phyloP scores from a whole-genome alignment of 106 monocot species.

The Dendrobium nobile region DNA sequence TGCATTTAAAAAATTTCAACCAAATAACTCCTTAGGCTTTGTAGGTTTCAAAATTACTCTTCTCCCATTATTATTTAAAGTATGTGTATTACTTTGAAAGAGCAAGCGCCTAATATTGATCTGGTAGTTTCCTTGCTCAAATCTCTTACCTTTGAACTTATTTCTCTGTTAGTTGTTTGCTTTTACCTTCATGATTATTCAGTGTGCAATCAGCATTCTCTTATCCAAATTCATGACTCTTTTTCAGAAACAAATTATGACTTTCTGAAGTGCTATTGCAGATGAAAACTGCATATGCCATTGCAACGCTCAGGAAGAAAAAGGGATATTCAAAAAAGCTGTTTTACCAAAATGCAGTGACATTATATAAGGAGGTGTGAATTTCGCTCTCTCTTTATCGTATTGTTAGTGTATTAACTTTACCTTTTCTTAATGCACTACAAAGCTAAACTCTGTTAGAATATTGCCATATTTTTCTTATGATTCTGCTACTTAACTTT shows the following conservation, averaged over 20 bases:
- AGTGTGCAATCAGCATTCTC: not conserved
- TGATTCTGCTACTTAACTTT: not conserved
- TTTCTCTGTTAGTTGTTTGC: not conserved
- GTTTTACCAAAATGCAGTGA: slow-evolving; percentile 83
- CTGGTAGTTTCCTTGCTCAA: not conserved
- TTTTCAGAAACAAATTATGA: not conserved
- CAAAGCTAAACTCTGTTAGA: not conserved
- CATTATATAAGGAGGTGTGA: slow-evolving; percentile 72
- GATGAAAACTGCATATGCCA: slow-evolving; percentile 94
- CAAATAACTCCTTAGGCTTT: too few relatives aligned
- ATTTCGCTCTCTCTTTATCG: not conserved
- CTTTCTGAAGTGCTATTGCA: slow-evolving; percentile 16
- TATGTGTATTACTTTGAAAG: too few relatives aligned
- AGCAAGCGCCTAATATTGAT: not conserved
- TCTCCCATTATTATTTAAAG: too few relatives aligned
- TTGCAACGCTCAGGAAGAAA: slow-evolving; percentile 67
- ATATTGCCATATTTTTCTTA: not conserved
- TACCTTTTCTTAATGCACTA: not conserved
- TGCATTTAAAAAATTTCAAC: too few relatives aligned
- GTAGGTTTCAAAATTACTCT: too few relatives aligned
- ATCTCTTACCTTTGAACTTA: not conserved
- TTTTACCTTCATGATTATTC: not conserved
- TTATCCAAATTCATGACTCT: not conserved
- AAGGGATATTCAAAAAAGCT: slow-evolving; percentile 78
- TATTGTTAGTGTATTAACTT: not conserved